phyloP scores from a whole-genome alignment of 345 rosid genomes.

The Camelina laxa region DNA sequence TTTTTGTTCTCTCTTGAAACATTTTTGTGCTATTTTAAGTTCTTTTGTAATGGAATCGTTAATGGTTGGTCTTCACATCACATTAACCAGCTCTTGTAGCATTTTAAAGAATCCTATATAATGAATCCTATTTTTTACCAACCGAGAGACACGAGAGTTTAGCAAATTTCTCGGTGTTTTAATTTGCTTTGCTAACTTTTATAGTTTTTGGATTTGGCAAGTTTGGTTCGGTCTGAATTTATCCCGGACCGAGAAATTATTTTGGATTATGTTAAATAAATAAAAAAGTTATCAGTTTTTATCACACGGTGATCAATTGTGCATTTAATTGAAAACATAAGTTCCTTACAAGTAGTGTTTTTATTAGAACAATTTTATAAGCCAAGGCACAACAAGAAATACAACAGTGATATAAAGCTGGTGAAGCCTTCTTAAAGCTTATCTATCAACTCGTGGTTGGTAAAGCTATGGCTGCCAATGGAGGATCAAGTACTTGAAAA shows the following conservation, averaged over 20 bases:
- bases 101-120: background rate
- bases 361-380: background rate
- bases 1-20: slow-evolving; percentile 7
- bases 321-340: background rate
- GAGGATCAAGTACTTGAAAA: slow-evolving; percentile 63
- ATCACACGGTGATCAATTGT: background rate
- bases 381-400: background rate
- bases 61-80: background rate
- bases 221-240: too few species aligned
- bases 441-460: slow-evolving; percentile 24
- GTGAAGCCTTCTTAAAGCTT: background rate
- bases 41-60: background rate
- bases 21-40: background rate
- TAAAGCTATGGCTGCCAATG: slow-evolving; percentile 37
- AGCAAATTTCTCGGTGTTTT: too few species aligned
- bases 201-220: too few species aligned
- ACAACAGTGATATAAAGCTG: slow-evolving; percentile 6
- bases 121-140: too few species aligned
- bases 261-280: too few species aligned
- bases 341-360: background rate
- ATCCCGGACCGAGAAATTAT: too few species aligned
- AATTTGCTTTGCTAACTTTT: too few species aligned
- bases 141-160: too few species aligned
- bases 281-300: too few species aligned
- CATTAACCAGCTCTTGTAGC: slow-evolving; percentile 1